Evolutionary conservation across 805 yeast genomes (phyloP), one percentile per base, ranked within the genome.

Genomic region (Tetrapisispora phaffii): DNA sequence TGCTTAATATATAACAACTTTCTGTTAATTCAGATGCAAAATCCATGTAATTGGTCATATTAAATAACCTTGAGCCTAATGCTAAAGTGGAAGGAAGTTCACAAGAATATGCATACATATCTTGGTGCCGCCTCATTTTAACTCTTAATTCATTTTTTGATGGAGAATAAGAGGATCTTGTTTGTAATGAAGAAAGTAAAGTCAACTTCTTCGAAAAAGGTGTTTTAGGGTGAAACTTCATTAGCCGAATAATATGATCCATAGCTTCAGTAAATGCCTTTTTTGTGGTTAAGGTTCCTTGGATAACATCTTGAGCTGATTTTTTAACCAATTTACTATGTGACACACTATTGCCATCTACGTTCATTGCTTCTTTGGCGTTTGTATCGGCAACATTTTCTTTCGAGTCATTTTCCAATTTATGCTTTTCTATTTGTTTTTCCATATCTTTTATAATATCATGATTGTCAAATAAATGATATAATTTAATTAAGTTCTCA

Each of bases 11-110:
- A 35, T 66, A 68, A 53, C 82, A 77, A 7, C 81, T 79, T 37
- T 67, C 57, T 0, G 80, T 68, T 9, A 78, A 46, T 34, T 67
- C 59, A 19, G 57, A 60, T 3, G 75, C 81, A n/a, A 65, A 47
- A 13, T 60, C 61, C 15, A 52, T 23, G 46, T 72, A 72, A 4
- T 58, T 50, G 7, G 68, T 63, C 10, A 65, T 51, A 32, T 51
- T 44, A 5, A 76, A 65, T 1, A 74, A 45, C 39, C 62, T 69
- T 6, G 75, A 64, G 1, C 75, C 76, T 22, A 76, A 53, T 0
- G 75, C 75, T 53, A 72, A 63, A 70, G 74, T 74, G 2, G 80
- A 76, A 15, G 80, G 81, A 4, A 75, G 62, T 45, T 72, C 74
- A 52, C 83, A 78, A 7, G 73, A 57, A 39, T 74, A 59, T 48